Base-by-base conservation (phyloP, 257 asterid species). In the Capsicum pubescens region DNA sequence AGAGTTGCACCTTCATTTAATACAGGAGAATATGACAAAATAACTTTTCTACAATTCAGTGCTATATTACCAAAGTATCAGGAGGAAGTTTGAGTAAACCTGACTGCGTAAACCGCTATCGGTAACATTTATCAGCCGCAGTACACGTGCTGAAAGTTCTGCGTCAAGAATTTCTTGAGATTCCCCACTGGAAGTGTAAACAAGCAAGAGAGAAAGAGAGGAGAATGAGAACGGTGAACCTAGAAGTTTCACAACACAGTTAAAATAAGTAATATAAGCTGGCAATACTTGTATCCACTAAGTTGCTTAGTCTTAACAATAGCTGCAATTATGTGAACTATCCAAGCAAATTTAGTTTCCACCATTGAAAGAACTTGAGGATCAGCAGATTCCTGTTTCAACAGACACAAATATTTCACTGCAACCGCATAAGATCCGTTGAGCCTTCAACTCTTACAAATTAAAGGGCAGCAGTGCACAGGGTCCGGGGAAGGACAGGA, bases 331-430 rank as follows among this genome's bases (percentile, higher is more conserved):
- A 97, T 97, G 90, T 97, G 98, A 72, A 95, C 97, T 83, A 95
- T 87, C 99, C 99, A 97, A 86, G 98, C 94, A 85, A 95, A 98
- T 89, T 97, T 97, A 74, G 93, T 93, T 89, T 97, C 98, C 84
- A 93, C 89, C 57, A 93, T 86, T 15, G 97, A 89, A 83, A 93
- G 94, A 84, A 91, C 85, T 90, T 90, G 96, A 81, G 91, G 88
- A 83, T 93, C 98, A 67, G 95, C 92, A 82, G 95, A 90, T 90
- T 97, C 98, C 99, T 97, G 84, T 87, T 66, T 79, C 81, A 59
- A 59, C 58, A 70, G 17, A 84, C 60, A 50, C 8, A 70, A 83
- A 69, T 16, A 52, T 19, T 55, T 74, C 61, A 19, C 80, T 68
- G 59, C 54, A 64, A 52, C 39, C 32, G 60, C 48, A 78, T 78